These are phyloP conservation scores for Vigna trinervia DNA, from an alignment of 306 rosid species.

Conservation along the genomic window DNA sequence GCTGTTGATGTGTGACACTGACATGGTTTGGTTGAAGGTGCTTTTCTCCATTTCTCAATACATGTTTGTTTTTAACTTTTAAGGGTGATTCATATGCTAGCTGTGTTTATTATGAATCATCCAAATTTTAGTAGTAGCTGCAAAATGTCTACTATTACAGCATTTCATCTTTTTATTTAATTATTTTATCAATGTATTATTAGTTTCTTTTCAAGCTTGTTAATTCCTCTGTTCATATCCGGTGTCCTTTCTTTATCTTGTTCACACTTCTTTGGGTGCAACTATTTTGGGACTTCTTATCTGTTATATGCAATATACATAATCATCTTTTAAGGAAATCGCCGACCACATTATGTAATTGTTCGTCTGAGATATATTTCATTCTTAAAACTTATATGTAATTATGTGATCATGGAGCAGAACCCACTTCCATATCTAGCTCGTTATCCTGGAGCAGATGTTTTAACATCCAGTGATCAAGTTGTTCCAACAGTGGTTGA, in stretches of 20 bases:
- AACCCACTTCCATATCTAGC: conserved; percentile 95
- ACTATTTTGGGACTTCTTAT: background rate
- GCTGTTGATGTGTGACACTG: conserved; percentile 97
- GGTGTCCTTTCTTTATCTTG: background rate
- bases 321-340: conserved; percentile 24
- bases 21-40: conserved; percentile 99
- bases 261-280: background rate
- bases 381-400: conserved; percentile 35
- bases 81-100: conserved; percentile 13
- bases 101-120: conserved; percentile 15
- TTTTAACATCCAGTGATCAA: conserved; percentile 95
- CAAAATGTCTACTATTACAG: conserved; percentile 25
- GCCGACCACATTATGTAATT: conserved; percentile 10
- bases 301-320: conserved; percentile 5
- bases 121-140: conserved; percentile 26
- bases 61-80: conserved; percentile 16
- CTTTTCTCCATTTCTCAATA: conserved; percentile 36
- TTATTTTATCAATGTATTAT: background rate
- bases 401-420: conserved; percentile 66
- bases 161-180: background rate
- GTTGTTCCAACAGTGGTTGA: conserved; percentile 88
- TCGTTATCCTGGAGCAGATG: conserved; percentile 90
- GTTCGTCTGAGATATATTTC: conserved; percentile 34
- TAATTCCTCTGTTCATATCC: conserved; percentile 14
- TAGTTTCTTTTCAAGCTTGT: conserved; percentile 10